Evolutionary conservation across 2,329 filamentous ascomycete genomes (phyloP), one percentile per base, ranked within the genome.

Genomic region (Paraphaeosphaeria sporulosa): DNA sequence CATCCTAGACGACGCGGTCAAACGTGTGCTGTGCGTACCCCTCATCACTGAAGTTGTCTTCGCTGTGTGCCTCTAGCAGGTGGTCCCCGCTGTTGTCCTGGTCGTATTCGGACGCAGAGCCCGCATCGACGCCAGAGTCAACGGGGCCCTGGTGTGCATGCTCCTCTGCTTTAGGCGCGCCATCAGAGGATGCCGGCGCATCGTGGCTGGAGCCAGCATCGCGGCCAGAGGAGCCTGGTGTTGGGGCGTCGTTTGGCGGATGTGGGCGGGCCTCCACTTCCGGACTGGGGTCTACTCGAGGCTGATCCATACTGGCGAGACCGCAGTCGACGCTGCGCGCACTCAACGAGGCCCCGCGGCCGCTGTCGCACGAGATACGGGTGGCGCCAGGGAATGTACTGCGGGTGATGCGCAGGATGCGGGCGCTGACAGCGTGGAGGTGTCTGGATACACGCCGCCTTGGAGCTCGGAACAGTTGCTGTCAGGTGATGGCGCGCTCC

Each of bases 21-120:
- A 13, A 25, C 6, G 43, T 40, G 19, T 12, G 5, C 10, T n/a
- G 19, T n/a, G 17, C 55, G 27, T 62, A 71, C 68, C 69, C 69
- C 64, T 70, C 66, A 50, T 70, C 66, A 2, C 59, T 63, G 15
- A 67, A 70, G 0, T 56, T 57, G 40, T 67, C 66, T 27, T 67
- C 67, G 1, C 43, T 53, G 38, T 71, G 64, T 3, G 64, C 64
- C 38, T 66, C 57, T 13, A 69, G 49, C 42, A 67, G 44, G 46
- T 67, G 53, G 40, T 64, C 43, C 5, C 60, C 69, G 43, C 61
- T 60, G 46, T 66, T 69, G 4, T 69, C 66, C 42, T 71, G 67
- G 48, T 67, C 66, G 27, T 67, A 64, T 21, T 64, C 63, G 27
- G 55, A 59, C 3, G 57, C 59, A 2, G 62, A 60, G 17, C 61